Conservation (phyloP, 2,329 filamentous ascomycete species). For the Biscogniauxia mediterranea region DNA sequence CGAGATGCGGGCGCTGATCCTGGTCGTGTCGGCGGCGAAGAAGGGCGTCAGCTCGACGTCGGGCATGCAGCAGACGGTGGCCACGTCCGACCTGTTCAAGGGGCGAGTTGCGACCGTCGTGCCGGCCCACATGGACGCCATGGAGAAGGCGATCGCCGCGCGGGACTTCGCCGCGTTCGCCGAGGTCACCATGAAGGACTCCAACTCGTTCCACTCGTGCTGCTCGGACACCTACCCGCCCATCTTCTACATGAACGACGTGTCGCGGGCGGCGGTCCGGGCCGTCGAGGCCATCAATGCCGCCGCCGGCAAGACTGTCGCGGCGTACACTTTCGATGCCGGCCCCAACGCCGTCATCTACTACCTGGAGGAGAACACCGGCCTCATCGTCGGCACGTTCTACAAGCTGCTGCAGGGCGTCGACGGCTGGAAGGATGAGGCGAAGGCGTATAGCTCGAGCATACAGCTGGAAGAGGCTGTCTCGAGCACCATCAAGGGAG, state of each 20-base stretch:
- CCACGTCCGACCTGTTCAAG: slow-evolving; percentile 83
- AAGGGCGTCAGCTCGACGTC: slow-evolving; percentile 91
- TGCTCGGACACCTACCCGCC: slow-evolving; percentile 95
- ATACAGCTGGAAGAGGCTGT: slow-evolving; percentile 64
- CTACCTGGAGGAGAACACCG: slow-evolving; percentile 78
- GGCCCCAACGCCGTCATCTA: slow-evolving; percentile 97
- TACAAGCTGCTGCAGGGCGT: slow-evolving; percentile 62
- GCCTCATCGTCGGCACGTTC: slow-evolving; percentile 73
- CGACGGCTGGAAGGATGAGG: slow-evolving; percentile 69
- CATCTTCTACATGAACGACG: slow-evolving; percentile 98
- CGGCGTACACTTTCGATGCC: slow-evolving; percentile 96
- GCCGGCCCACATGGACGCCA: slow-evolving; percentile 76
- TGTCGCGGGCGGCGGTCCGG: slow-evolving; percentile 80
- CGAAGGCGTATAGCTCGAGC: slow-evolving; percentile 47
- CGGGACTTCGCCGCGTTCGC: slow-evolving; percentile 86
- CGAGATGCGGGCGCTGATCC: slow-evolving; percentile 85
- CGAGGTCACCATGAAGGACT: slow-evolving; percentile 91
- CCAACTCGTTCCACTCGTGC: slow-evolving; percentile 93
- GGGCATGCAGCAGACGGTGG: slow-evolving; percentile 96
- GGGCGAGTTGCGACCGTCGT: slow-evolving; percentile 74
- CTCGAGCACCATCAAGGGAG: slow-evolving; percentile 67
- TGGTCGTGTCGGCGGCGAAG: slow-evolving; percentile 90
- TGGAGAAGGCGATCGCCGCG: slow-evolving; percentile 76
- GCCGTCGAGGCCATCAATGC: slow-evolving; percentile 88
- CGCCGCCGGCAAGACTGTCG: slow-evolving; percentile 73